Base-by-base conservation (phyloP, 768 basidiomycete species). In the Suillus brevipes region DNA sequence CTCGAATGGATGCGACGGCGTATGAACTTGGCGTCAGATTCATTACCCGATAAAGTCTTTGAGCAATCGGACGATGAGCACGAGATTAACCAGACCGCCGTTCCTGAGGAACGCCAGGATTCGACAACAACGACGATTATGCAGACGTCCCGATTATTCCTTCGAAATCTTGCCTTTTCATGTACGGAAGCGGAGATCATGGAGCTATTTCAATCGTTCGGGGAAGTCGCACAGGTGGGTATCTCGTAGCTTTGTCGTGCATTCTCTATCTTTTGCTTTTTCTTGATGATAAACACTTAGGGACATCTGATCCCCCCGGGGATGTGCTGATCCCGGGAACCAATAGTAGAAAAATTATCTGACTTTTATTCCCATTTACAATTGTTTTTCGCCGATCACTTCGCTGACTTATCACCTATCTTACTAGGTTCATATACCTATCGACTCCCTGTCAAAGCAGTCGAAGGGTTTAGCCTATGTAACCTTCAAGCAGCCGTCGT, bases 121-220 rank as follows among this genome's bases (percentile, higher is more conserved):
- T 68, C 76, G 3, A 68, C 69, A 1, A 78, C 78, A 65, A 69
- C 75, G 34, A 86, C 88, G 1, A 90, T 97, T 61, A 78, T 89
- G 6, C 83, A 84, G 64, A 96, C 95, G 0, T 84, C 87, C 1
- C 86, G 96, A 5, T 79, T 99, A 2, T 99, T 99, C 72, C 79
- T 99, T 6, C 93, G 97, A n/a, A 99, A 99, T 73, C 77, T 99
- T n/a, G 83, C 95, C 0, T 99, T 95, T 71, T 85, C 89, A 0
- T 93, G 91, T 64, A 89, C 90, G 8, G 85, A 90, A 20, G 75
- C 80, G 2, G 95, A 97, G 59, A 77, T 99, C 1, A 71, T 75
- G 3, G 81, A 83, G 14, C 81, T 89, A 2, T 95, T 95, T 74
- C 73, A 76, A 4, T 79, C 84, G 0, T 93, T 85, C 73, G 96